Evolutionary conservation across 169 alveolate genomes (phyloP).

Genomic region (Cryptosporidium andersoni): DNA sequence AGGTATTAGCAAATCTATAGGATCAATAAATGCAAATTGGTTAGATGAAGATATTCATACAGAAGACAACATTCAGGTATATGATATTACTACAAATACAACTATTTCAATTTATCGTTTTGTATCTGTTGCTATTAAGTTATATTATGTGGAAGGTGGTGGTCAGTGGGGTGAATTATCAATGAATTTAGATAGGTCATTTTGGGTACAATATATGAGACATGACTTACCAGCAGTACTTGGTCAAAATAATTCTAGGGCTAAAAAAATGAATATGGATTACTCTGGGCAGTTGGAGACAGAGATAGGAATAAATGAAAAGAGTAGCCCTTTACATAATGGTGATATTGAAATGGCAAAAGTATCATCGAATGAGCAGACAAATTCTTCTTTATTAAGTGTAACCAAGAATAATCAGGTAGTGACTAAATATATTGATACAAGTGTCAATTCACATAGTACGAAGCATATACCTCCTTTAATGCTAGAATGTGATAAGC

Average conservation of each 20-base stretch:
- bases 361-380: neutral
- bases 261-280: too few species aligned
- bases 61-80: conserved; percentile 16
- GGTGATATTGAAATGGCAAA: conserved; percentile 21
- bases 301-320: too few species aligned
- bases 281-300: too few species aligned
- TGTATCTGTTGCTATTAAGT: conserved; percentile 26
- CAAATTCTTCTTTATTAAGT: too few species aligned
- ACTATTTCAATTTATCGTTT: conserved; percentile 29
- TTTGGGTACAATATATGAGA: conserved; percentile 64
- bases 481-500: neutral
- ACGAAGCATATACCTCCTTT: neutral
- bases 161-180: conserved; percentile 67
- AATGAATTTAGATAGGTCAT: conserved; percentile 50
- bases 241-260: neutral
- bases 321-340: neutral
- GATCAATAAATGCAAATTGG: neutral
- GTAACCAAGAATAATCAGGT: neutral
- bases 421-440: neutral
- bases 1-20: neutral
- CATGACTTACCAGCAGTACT: conserved; percentile 42
- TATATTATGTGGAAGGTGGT: conserved; percentile 45
- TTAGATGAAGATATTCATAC: neutral
- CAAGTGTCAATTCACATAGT: neutral
- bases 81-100: conserved; percentile 29